phyloP scores from a whole-genome alignment of 192 early-diverging fungal species.

The Glomus cerebriforme region DNA sequence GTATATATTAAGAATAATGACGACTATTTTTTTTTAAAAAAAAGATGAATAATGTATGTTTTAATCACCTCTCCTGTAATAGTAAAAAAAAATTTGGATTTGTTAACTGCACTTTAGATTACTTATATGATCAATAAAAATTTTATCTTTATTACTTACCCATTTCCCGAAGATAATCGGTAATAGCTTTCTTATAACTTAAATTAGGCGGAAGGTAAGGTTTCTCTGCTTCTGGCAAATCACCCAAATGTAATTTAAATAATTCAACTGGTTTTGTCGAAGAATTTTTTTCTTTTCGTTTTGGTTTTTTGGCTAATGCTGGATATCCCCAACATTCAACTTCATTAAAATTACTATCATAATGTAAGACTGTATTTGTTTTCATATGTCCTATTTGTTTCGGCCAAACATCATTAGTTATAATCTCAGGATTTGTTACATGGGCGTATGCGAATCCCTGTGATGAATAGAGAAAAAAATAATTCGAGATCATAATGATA shows the following conservation, averaged over 20 bases:
- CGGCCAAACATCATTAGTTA: slow-evolving; percentile 16
- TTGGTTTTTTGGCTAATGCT: background rate
- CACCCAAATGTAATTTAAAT: slow-evolving; percentile 38
- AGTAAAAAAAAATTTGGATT: too few relatives aligned
- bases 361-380: slow-evolving; percentile 1
- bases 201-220: slow-evolving; percentile 47
- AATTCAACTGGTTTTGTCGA: background rate
- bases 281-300: background rate
- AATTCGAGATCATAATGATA: background rate
- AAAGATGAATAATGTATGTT: background rate
- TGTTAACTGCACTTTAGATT: background rate
- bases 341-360: background rate
- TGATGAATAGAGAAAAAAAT: too few relatives aligned
- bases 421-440: background rate
- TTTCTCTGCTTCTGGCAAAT: slow-evolving; percentile 44
- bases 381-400: background rate
- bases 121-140: background rate
- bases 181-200: slow-evolving; percentile 52
- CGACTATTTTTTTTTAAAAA: background rate
- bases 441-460: slow-evolving; percentile 8
- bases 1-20: too few relatives aligned
- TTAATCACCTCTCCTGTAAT: too few relatives aligned
- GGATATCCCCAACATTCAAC: background rate
- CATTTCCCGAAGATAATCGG: slow-evolving; percentile 47
- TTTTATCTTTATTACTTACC: background rate